phyloP scores from a whole-genome alignment of 345 rosid species.

The Bretschneidera sinensis region DNA sequence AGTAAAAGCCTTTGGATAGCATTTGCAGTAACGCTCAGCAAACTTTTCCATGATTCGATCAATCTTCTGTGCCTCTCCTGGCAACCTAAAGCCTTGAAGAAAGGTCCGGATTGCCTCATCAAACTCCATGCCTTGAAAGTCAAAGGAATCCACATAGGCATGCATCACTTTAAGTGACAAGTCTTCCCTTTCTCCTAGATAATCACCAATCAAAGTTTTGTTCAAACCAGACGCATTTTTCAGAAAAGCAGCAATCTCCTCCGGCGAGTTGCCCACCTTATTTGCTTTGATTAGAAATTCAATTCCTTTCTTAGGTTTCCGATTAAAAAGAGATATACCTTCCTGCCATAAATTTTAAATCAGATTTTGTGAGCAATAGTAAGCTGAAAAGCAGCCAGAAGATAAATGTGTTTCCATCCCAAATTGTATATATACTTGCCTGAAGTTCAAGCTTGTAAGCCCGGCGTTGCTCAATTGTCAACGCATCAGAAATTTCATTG shows the following conservation, averaged over 20 bases:
- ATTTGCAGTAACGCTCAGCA: constrained; percentile 94
- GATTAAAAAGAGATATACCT: constrained; percentile 98
- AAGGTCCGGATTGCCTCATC: constrained; percentile 92
- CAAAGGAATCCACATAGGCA: constrained; percentile 93
- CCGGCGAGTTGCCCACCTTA: constrained; percentile 92
- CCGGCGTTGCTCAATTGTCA: constrained; percentile 91
- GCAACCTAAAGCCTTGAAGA: constrained; percentile 88
- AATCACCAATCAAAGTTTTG: constrained; percentile 92
- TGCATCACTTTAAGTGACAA: constrained; percentile 95
- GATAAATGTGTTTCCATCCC: constrained; percentile 7
- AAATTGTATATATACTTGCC: constrained; percentile 32
- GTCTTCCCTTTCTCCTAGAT: constrained; percentile 98
- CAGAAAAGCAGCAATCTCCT: constrained; percentile 91
- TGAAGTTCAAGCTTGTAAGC: constrained; percentile 99
- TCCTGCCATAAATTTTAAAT: constrained; percentile 78
- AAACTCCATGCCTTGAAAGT: constrained; percentile 82
- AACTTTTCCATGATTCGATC: constrained; percentile 99
- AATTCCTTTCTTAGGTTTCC: constrained; percentile 95
- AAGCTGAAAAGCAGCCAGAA: constrained; percentile 9
- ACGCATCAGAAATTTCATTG: constrained; percentile 77
- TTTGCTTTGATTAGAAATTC: constrained; percentile 92
- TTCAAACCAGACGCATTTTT: constrained; percentile 84
- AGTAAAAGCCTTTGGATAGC: constrained; percentile 86
- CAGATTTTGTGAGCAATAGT: constrained; percentile 25
- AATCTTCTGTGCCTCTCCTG: constrained; percentile 99